Conservation (phyloP, 768 basidiomycete species). For the Lactifluus volemus region DNA sequence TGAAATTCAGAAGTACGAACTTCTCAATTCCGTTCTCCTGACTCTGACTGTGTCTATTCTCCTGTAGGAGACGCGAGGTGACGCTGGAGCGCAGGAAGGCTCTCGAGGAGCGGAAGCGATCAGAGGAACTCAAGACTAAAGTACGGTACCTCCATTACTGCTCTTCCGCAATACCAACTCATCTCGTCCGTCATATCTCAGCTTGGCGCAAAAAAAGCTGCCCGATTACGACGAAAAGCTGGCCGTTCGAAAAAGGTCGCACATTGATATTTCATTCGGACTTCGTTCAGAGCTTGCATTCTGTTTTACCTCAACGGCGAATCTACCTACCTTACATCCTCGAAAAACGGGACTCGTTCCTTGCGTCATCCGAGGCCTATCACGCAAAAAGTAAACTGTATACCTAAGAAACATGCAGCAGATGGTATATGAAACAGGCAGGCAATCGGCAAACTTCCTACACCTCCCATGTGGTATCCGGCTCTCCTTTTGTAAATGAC, state of each 20-base stretch:
- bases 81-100: slow-evolving; percentile 63
- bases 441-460: slow-evolving; percentile 25
- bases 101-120: slow-evolving; percentile 59
- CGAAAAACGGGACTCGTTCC: neutral
- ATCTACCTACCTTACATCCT: neutral
- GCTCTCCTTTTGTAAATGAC: slow-evolving; percentile 77
- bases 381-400: neutral
- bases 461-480: slow-evolving; percentile 69
- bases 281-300: neutral
- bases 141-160: slow-evolving; percentile 26
- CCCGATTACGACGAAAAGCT: slow-evolving; percentile 59
- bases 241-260: slow-evolving; percentile 78
- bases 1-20: slow-evolving; percentile 48
- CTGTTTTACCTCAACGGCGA: neutral
- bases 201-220: slow-evolving; percentile 79
- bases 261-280: slow-evolving; percentile 36
- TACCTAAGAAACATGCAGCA: neutral
- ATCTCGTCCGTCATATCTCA: slow-evolving; percentile 24
- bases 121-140: slow-evolving; percentile 57
- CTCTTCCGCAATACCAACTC: neutral
- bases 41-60: neutral
- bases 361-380: neutral
- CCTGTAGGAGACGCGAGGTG: slow-evolving; percentile 51
- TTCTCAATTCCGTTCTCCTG: neutral
- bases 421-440: neutral